phyloP scores from a whole-genome alignment of 192 early-diverging fungal genomes.

The Entomortierella chlamydospora region DNA sequence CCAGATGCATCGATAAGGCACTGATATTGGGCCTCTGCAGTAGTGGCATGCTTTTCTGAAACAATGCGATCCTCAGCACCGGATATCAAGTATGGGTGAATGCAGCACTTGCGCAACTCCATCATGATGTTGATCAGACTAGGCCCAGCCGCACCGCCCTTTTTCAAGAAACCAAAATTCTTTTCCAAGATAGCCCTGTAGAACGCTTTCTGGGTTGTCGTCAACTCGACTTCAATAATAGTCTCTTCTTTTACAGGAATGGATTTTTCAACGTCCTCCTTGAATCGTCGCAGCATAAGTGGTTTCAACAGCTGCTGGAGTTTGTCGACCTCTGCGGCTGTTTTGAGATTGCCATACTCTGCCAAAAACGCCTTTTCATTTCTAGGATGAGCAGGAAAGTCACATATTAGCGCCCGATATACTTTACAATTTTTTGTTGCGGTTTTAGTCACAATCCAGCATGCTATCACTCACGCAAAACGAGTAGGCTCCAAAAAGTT shows the following conservation, averaged over 20 bases:
- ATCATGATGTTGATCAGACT: slow-evolving; percentile 90
- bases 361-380: slow-evolving; percentile 75
- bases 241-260: slow-evolving; percentile 93
- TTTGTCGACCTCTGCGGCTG: slow-evolving; percentile 81
- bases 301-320: slow-evolving; percentile 83
- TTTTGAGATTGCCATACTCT: slow-evolving; percentile 76
- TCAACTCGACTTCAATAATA: slow-evolving; percentile 90
- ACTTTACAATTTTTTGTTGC: no score
- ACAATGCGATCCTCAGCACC: slow-evolving; percentile 86
- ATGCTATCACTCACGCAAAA: slow-evolving; percentile 58
- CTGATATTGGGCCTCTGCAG: slow-evolving; percentile 71
- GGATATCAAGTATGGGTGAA: slow-evolving; percentile 83
- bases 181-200: slow-evolving; percentile 86
- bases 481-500: slow-evolving; percentile 85
- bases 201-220: slow-evolving; percentile 85
- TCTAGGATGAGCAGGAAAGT: no score
- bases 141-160: slow-evolving; percentile 75
- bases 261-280: slow-evolving; percentile 90
- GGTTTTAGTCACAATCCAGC: no score
- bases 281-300: slow-evolving; percentile 87
- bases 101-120: slow-evolving; percentile 91
- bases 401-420: no score
- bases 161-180: slow-evolving; percentile 86
- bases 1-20: slow-evolving; percentile 83
- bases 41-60: slow-evolving; percentile 68